These are phyloP conservation scores for Amanita jacksonii DNA, from an alignment of 768 basidiomycete species.

Conservation along the genomic window DNA sequence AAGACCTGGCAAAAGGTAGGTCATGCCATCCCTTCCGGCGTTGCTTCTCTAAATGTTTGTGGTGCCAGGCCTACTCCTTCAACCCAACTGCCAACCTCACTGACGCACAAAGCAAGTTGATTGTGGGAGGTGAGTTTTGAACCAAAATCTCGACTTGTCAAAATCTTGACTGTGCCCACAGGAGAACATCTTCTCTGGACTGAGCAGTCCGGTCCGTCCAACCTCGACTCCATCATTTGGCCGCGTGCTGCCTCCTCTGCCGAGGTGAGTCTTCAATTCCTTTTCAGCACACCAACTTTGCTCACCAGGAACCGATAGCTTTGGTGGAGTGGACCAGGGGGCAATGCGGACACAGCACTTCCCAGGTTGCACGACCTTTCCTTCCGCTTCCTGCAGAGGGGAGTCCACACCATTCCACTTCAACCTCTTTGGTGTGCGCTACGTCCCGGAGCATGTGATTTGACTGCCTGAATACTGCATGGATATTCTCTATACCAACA, in stretches of 20 bases:
- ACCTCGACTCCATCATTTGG: conserved; percentile 62
- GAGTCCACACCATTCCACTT: conserved; percentile 48
- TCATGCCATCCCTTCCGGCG: neutral
- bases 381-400: conserved; percentile 52
- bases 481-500: too few relatives aligned
- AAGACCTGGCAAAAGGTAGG: conserved; percentile 69
- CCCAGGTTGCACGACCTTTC: conserved; percentile 60
- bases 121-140: conserved; percentile 50
- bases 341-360: conserved; percentile 39
- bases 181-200: conserved; percentile 66
- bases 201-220: conserved; percentile 59
- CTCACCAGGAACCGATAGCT: conserved; percentile 21
- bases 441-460: conserved; percentile 47
- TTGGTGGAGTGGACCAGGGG: conserved; percentile 60
- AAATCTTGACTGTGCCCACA: conserved; percentile 13
- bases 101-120: conserved; percentile 35
- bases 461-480: conserved; percentile 24
- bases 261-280: conserved; percentile 30
- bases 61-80: conserved; percentile 58
- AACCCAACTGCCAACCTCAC: conserved; percentile 57
- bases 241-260: conserved; percentile 63
- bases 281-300: neutral
- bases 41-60: too few relatives aligned
- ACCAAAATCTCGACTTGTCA: neutral
- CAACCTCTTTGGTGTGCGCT: conserved; percentile 73